These are phyloP conservation scores for Saccharomyces paradoxus DNA, from an alignment of 805 yeast genomes.

Conservation along the genomic window DNA sequence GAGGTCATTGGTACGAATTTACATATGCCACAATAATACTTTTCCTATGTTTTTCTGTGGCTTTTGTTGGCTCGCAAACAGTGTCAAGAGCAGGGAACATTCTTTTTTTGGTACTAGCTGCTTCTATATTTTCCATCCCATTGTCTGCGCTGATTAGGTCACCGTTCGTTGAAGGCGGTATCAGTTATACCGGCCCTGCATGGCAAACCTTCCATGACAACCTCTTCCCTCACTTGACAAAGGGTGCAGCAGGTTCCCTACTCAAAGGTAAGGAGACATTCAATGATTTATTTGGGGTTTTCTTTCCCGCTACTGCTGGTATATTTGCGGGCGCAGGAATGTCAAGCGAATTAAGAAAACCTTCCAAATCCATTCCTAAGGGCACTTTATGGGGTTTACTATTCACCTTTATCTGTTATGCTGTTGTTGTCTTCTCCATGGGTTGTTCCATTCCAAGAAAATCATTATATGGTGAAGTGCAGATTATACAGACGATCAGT, in stretches of 20 bases:
- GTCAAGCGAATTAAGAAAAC: constrained; percentile 87
- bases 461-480: constrained; percentile 68
- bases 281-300: constrained; percentile 82
- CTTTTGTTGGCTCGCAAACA: constrained; percentile 70
- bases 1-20: constrained; percentile 60
- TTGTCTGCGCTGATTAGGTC: constrained; percentile 57
- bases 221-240: constrained; percentile 70
- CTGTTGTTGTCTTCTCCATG: constrained; percentile 72
- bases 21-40: constrained; percentile 64
- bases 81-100: constrained; percentile 79
- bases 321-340: constrained; percentile 97
- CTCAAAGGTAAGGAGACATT: constrained; percentile 58
- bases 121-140: constrained; percentile 77
- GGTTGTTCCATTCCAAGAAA: constrained; percentile 76
- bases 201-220: constrained; percentile 61
- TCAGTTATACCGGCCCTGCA: constrained; percentile 62
- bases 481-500: constrained; percentile 76
- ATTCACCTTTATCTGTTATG: constrained; percentile 68
- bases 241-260: constrained; percentile 88
- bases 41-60: constrained; percentile 62
- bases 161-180: constrained; percentile 51
- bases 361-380: constrained; percentile 81
- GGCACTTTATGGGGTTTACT: constrained; percentile 87
- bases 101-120: constrained; percentile 54
- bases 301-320: constrained; percentile 98